Evolutionary conservation across 192 early-diverging fungal species (phyloP).

Genomic region (Backusella tarrabulga): DNA sequence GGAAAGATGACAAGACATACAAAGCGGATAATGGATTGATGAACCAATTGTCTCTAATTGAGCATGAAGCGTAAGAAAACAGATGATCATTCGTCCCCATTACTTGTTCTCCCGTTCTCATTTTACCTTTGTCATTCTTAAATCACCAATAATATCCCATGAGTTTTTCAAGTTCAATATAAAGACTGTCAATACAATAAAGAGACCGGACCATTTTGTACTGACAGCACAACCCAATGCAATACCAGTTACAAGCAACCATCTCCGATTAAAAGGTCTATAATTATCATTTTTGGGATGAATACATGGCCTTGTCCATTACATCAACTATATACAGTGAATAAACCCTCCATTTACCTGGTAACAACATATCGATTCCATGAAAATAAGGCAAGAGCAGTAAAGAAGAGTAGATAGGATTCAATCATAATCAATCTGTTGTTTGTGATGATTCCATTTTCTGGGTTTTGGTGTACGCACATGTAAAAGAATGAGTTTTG

Average conservation of each 20-base stretch:
- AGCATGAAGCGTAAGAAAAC: not conserved
- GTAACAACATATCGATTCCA: slow-evolving; percentile 83
- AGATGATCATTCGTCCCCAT: not conserved
- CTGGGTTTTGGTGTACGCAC: slow-evolving; percentile 36
- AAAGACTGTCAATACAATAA: slow-evolving; percentile 84
- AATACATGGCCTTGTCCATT: not conserved
- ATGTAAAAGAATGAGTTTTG: not conserved
- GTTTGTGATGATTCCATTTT: slow-evolving; percentile 87
- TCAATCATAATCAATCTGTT: slow-evolving; percentile 88
- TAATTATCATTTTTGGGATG: not conserved
- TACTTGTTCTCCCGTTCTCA: not conserved
- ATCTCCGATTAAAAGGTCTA: slow-evolving; percentile 65
- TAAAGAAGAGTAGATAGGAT: slow-evolving; percentile 88
- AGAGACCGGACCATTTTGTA: slow-evolving; percentile 95
- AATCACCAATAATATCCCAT: slow-evolving; percentile 81
- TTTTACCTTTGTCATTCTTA: slow-evolving; percentile 45
- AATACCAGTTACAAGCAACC: slow-evolving; percentile 81
- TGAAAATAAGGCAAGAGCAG: slow-evolving; percentile 68
- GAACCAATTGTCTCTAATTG: slow-evolving; percentile 12
- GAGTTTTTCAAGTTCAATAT: slow-evolving; percentile 80
- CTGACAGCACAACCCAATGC: slow-evolving; percentile 70
- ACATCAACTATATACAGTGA: not conserved
- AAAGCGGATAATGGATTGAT: slow-evolving; percentile 82
- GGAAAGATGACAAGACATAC: slow-evolving; percentile 85
- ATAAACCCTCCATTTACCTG: not conserved